Conservation (phyloP, 768 basidiomycete species). For the Suillus clintonianus region DNA sequence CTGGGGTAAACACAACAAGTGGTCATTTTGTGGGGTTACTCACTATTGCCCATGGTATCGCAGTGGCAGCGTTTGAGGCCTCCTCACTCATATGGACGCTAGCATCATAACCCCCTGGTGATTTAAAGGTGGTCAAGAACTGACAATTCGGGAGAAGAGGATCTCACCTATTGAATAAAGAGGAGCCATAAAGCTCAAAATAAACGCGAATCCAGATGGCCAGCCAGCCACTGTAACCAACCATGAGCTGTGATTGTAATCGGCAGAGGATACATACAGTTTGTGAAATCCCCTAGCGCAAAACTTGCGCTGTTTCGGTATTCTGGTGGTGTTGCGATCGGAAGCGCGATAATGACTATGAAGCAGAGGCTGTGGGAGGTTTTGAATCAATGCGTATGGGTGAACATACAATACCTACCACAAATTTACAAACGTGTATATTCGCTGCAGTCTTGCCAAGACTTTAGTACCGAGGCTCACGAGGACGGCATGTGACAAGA, state of each 20-base stretch:
- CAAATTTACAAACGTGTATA: background rate
- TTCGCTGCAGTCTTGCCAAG: background rate
- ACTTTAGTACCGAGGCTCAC: background rate
- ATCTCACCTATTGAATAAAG: constrained; percentile 2
- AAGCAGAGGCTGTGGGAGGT: background rate
- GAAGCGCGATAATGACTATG: background rate
- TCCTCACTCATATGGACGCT: background rate
- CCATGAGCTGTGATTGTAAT: background rate
- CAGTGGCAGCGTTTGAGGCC: constrained; percentile 7
- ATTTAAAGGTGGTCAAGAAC: constrained; percentile 19
- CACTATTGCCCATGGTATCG: background rate
- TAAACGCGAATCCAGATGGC: background rate
- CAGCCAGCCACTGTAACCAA: constrained; percentile 18
- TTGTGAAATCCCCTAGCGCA: background rate
- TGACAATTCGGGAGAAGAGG: background rate
- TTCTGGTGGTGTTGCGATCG: background rate
- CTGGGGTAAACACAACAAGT: background rate
- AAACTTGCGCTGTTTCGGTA: background rate
- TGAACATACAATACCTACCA: background rate
- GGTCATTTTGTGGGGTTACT: background rate
- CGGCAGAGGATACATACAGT: constrained; percentile 8
- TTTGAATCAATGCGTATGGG: background rate
- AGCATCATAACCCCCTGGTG: background rate
- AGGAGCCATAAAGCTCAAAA: background rate
- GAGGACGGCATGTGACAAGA: background rate